Conservation (phyloP, 805 yeast species). For the Kregervanrija pseudodelftensis region DNA sequence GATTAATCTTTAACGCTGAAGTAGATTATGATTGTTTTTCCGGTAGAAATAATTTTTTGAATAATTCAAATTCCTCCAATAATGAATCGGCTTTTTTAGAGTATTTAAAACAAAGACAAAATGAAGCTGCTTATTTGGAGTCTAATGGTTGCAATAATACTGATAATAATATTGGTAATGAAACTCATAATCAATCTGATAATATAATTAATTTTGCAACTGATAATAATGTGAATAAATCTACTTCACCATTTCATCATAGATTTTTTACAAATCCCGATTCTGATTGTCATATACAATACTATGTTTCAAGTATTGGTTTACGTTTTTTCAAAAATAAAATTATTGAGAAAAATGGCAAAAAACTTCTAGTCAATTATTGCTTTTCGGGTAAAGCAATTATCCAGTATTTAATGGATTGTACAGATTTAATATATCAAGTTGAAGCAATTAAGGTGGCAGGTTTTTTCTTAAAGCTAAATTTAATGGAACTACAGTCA, state of each 20-base stretch:
- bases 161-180: not conserved
- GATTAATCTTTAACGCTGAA: constrained; percentile 7
- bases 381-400: constrained; percentile 70
- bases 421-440: constrained; percentile 59
- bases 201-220: not conserved
- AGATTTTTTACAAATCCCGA: constrained; percentile 82
- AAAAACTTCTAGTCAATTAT: constrained; percentile 31
- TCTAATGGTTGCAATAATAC: not conserved
- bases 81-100: constrained; percentile 15
- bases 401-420: constrained; percentile 85
- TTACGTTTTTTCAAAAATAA: constrained; percentile 48
- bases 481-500: constrained; percentile 33
- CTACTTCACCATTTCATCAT: constrained; percentile 61
- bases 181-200: not conserved
- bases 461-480: constrained; percentile 38
- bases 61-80: constrained; percentile 4
- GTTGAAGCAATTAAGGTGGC: constrained; percentile 50
- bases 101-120: constrained; percentile 17
- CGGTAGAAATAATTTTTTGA: not conserved
- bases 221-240: not conserved
- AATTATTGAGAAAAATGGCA: constrained; percentile 8
- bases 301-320: constrained; percentile 62
- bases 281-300: constrained; percentile 74
- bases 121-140: constrained; percentile 2
- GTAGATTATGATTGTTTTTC: constrained; percentile 1